Evolutionary conservation across 179 eudicot species (phyloP).

Genomic region (Beta lomatogona): DNA sequence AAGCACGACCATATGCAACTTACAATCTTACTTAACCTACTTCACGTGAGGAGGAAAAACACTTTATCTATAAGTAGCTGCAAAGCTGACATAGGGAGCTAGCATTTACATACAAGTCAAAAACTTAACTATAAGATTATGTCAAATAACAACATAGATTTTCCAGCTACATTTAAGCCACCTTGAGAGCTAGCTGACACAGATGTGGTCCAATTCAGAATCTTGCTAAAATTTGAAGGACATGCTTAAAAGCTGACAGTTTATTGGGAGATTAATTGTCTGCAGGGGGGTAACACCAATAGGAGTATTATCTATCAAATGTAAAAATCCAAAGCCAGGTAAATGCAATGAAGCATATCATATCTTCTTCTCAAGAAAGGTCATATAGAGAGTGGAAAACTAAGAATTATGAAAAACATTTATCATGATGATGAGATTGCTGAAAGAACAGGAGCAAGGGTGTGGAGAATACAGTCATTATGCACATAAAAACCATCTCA

Average conservation of each 20-base stretch:
- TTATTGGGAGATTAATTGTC: neutral
- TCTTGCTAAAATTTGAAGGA: neutral
- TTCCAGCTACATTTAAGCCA: too few species aligned
- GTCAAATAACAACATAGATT: too few species aligned
- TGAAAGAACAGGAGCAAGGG: neutral
- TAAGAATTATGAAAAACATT: too few species aligned
- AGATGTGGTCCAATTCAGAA: neutral
- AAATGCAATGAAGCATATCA: neutral
- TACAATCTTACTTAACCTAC: too few species aligned
- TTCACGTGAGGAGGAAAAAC: too few species aligned
- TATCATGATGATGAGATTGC: neutral
- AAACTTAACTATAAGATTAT: too few species aligned
- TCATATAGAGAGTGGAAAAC: neutral
- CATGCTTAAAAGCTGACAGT: too few species aligned
- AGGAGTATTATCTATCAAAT: too few species aligned
- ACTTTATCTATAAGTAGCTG: too few species aligned
- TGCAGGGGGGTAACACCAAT: neutral
- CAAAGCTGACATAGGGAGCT: too few species aligned
- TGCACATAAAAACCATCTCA: neutral
- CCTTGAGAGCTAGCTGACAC: neutral
- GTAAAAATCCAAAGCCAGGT: too few species aligned
- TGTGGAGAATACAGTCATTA: neutral
- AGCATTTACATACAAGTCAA: too few species aligned
- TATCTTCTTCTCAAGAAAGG: neutral
- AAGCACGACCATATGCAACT: neutral